Evolutionary conservation across 345 rosid species (phyloP), one percentile per base, ranked within the genome.

Genomic region (Gynandropsis gynandra): DNA sequence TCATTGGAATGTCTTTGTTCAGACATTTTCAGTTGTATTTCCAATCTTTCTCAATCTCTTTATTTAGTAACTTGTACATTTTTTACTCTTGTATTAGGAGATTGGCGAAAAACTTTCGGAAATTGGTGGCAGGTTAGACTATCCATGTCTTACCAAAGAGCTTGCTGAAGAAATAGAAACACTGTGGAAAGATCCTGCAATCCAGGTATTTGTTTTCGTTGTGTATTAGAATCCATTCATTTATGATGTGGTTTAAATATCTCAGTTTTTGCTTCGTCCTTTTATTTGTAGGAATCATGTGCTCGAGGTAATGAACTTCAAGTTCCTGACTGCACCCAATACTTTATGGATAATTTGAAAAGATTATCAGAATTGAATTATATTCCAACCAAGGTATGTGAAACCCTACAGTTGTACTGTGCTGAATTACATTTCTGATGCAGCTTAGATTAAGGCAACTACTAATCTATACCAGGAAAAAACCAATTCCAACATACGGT

Each of bases 371-470:
- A 78, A 45, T 35, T 74, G 24, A 76, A 83, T 76, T 93, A 93
- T 72, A 53, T 83, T 67, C 99, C 99, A 20, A 85, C 99, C 1
- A 81, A 85, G 97, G 99, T 93, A 80, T n/a, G n/a, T n/a, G n/a
- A n/a, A n/a, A n/a, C n/a, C n/a, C n/a, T n/a, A n/a, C n/a, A n/a
- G n/a, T n/a, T n/a, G n/a, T n/a, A n/a, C n/a, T n/a, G n/a, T n/a
- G n/a, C n/a, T n/a, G n/a, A n/a, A n/a, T n/a, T n/a, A n/a, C n/a
- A n/a, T n/a, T n/a, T n/a, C n/a, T n/a, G n/a, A n/a, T n/a, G n/a
- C n/a, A n/a, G n/a, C n/a, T n/a, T n/a, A n/a, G n/a, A n/a, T n/a
- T n/a, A n/a, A n/a, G n/a, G n/a, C n/a, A n/a, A n/a, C n/a, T n/a
- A n/a, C n/a, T n/a, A n/a, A n/a, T n/a, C n/a, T n/a, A n/a, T n/a